Conservation (phyloP, 225 moss, liverwort and hornwort genomes). For the Physcomitrellopsis africana region DNA sequence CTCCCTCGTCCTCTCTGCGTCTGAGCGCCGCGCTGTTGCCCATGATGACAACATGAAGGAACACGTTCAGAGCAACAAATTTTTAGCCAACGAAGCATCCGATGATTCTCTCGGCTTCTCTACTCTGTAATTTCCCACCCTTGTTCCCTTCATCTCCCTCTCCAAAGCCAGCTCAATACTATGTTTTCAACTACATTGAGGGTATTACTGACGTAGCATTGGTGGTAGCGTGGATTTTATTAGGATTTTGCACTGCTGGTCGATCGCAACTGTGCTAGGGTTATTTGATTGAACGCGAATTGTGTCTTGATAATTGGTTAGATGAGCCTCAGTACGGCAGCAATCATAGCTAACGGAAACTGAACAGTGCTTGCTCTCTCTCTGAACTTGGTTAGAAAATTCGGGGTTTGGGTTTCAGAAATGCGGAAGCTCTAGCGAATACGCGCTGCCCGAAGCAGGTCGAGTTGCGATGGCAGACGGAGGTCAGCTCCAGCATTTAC, state of each 20-base stretch:
- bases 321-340: too few species aligned
- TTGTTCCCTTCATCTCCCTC: constrained; percentile 3
- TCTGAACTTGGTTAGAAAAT: neutral
- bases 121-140: constrained; percentile 43
- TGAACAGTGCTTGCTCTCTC: neutral
- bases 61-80: constrained; percentile 66
- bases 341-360: neutral
- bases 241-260: too few species aligned
- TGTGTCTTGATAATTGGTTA: too few species aligned
- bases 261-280: too few species aligned
- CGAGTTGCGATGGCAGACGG: constrained; percentile 98
- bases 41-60: constrained; percentile 89
- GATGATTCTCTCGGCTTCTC: constrained; percentile 73
- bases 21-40: constrained; percentile 68
- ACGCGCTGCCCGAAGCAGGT: constrained; percentile 84
- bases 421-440: constrained; percentile 79
- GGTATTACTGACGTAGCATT: too few species aligned
- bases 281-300: too few species aligned
- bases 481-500: constrained; percentile 99
- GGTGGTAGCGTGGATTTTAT: too few species aligned
- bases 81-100: constrained; percentile 68
- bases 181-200: neutral
- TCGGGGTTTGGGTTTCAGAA: constrained; percentile 46
- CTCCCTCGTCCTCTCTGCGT: constrained; percentile 8
- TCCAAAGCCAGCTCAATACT: neutral